Conservation (phyloP, 2,329 filamentous ascomycete species). For the Chaetothyriales sp. region DNA sequence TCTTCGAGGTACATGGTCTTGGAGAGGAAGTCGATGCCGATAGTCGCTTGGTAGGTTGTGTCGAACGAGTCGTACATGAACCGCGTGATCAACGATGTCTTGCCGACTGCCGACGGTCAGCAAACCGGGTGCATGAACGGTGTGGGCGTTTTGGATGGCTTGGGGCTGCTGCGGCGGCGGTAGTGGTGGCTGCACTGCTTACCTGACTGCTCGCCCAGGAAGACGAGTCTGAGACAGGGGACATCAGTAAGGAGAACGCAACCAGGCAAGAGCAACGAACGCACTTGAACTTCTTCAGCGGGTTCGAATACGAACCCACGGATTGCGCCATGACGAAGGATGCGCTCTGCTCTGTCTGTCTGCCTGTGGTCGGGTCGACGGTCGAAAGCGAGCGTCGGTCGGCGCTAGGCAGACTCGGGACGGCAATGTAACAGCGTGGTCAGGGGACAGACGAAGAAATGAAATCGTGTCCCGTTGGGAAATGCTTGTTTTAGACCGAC, state of each 20-base stretch:
- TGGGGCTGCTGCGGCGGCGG: not conserved
- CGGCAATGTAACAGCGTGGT: not conserved
- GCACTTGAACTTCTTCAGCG: conserved; percentile 99
- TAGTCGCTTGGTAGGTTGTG: conserved; percentile 98
- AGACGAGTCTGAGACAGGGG: conserved; percentile 56
- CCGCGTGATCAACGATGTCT: conserved; percentile 93
- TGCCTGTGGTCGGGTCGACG: not conserved
- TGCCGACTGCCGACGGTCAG: conserved; percentile 54
- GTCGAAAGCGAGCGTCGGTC: not conserved
- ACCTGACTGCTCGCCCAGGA: conserved; percentile 97
- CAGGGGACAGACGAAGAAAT: not conserved
- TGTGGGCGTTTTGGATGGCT: not conserved
- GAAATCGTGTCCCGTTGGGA: not conserved
- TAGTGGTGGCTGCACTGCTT: conserved; percentile 26
- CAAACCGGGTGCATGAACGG: conserved; percentile 4
- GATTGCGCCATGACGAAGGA: conserved; percentile 57
- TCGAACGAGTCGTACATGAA: conserved; percentile 99
- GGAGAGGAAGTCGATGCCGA: conserved; percentile 97
- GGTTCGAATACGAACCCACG: conserved; percentile 89
- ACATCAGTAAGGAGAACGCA: conserved; percentile 4
- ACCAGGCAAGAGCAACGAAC: conserved; percentile 10
- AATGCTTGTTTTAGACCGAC: not conserved
- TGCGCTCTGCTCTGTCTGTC: conserved; percentile 6
- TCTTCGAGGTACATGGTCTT: conserved; percentile 99
- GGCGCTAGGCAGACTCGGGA: not conserved